These are phyloP conservation scores for Quillaja saponaria DNA, from an alignment of 306 rosid species.

Conservation along the genomic window DNA sequence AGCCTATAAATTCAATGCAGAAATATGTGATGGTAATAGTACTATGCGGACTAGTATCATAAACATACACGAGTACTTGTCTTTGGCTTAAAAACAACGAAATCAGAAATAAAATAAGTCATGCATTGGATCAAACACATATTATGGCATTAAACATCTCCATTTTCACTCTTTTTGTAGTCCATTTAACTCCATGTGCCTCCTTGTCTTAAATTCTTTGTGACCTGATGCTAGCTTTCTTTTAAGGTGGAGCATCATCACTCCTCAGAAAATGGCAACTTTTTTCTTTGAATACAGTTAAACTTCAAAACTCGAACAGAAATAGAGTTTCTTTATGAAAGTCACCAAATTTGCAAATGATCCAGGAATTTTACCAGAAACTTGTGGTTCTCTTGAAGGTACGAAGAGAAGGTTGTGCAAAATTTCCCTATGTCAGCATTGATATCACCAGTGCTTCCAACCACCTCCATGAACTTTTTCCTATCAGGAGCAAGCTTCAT, in stretches of 20 bases:
- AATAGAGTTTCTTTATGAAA: neutral
- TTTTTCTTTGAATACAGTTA: neutral
- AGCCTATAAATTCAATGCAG: constrained; percentile 11
- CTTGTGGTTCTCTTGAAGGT: constrained; percentile 87
- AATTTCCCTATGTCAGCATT: constrained; percentile 70
- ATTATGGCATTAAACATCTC: no score
- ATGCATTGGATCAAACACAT: no score
- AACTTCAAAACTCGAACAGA: neutral
- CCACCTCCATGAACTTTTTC: constrained; percentile 92
- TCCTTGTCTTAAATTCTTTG: neutral
- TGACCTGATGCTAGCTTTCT: neutral
- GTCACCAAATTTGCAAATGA: neutral
- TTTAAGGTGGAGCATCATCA: neutral
- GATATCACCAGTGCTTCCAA: constrained; percentile 70
- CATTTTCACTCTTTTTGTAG: no score
- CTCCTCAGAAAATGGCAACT: neutral
- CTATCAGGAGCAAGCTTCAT: constrained; percentile 99
- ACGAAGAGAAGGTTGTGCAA: constrained; percentile 64
- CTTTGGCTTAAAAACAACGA: no score
- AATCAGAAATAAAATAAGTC: no score
- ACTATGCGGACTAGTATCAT: neutral
- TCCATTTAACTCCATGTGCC: no score
- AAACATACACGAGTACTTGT: no score
- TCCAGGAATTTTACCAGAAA: constrained; percentile 63
- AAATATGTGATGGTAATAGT: neutral